Evolutionary conservation across 352 stramenopile species (phyloP), one percentile per base, ranked within the genome.

Genomic region (Phytophthora europaea): DNA sequence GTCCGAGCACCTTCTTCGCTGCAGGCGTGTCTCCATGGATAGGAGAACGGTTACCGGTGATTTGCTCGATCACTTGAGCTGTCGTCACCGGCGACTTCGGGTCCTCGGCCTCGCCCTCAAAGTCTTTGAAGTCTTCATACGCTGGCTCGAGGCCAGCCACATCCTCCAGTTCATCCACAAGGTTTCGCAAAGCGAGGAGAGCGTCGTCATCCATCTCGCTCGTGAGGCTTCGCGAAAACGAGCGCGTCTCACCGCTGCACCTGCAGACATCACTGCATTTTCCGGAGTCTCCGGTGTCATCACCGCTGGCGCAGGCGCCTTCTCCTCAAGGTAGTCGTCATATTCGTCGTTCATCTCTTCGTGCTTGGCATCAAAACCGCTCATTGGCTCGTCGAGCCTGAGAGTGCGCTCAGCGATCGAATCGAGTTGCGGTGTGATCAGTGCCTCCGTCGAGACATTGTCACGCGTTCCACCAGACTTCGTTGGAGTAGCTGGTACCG

Each of bases 401-500:
- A 48, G 12, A 16, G 40, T 20, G 12, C 40, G 40, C 40, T 48
- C 40, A 48, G 40, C 40, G n/a, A 48, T 48, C n/a, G 40, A 16
- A 16, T 48, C 40, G 40, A 20, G 40, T 13, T 48, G 28, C 16
- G 53, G 33, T 16, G 53, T 60, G 18, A 34, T 31, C 15, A 47
- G 33, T 10, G 7, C n/a, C 22, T n/a, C 3, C 10, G 4, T 9
- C 18, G 16, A 45, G 6, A 12, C 23, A 5, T 38, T 26, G 12
- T 5, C 38, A 28, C 57, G 57, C 22, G 23, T 36, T 31, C 38
- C 40, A 26, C 38, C 31, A 5, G 40, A 43, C 57, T 64, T 64
- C 38, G 43, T 54, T 40, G 57, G 57, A 10, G 57, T 64, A 54
- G 40, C 40, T 64, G 57, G 57, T 54, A 64, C 40, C 57, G 40